Evolutionary conservation across 371 early-diverging fungal genomes (phyloP).

Genomic region (Actinomortierella wolfii): DNA sequence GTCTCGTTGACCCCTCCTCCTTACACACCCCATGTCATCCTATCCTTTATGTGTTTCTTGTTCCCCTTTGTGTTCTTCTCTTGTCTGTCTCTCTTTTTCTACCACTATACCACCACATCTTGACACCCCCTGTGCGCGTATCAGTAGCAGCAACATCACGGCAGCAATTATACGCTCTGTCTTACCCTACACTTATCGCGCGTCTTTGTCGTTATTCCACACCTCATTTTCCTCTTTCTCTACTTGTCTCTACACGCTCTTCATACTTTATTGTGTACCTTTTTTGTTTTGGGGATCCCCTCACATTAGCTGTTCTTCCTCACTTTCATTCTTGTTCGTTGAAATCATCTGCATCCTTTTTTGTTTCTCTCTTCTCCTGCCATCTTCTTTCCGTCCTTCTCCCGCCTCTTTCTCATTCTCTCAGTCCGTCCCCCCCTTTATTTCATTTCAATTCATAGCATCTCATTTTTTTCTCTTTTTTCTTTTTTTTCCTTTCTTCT

Average conservation of each 20-base stretch:
- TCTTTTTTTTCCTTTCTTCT: background rate
- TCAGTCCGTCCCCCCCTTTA: background rate
- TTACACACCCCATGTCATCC: background rate
- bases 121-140: background rate
- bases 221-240: too few species aligned
- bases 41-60: background rate
- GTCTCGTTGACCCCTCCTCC: too few species aligned
- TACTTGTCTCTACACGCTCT: too few species aligned
- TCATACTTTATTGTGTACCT: too few species aligned
- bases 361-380: background rate
- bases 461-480: background rate
- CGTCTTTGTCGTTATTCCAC: too few species aligned
- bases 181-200: too few species aligned
- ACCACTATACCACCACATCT: background rate
- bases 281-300: too few species aligned
- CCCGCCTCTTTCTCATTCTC: conserved; percentile 6
- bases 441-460: too few species aligned
- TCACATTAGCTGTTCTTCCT: too few species aligned
- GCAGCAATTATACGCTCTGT: too few species aligned
- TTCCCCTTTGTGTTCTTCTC: background rate
- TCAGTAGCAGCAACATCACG: background rate
- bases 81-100: background rate
- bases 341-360: too few species aligned
- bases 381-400: background rate
- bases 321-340: too few species aligned